Evolutionary conservation across 352 stramenopile species (phyloP).

Genomic region (Hyaloperonospora arabidopsidis): DNA sequence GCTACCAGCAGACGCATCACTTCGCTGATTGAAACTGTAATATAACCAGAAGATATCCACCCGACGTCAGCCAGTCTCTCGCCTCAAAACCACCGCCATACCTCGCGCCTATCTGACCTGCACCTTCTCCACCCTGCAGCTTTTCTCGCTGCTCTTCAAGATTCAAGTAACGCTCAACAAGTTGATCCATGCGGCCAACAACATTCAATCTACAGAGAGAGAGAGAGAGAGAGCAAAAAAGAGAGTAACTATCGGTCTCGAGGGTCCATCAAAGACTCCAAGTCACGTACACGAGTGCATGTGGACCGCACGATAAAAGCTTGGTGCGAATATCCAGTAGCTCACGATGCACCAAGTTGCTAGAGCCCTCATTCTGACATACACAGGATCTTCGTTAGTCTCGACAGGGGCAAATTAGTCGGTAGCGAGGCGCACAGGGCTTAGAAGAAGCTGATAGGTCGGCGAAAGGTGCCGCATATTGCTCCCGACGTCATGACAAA

Average conservation of each 20-base stretch:
- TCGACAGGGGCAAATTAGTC: background rate
- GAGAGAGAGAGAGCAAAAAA: slow-evolving; percentile 1
- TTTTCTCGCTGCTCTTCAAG: slow-evolving; percentile 11
- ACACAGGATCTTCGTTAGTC: background rate
- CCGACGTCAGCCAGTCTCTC: background rate
- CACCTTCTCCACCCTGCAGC: slow-evolving; percentile 6
- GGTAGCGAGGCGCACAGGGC: slow-evolving; percentile 26
- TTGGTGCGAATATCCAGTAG: slow-evolving; percentile 25
- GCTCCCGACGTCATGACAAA: slow-evolving; percentile 17
- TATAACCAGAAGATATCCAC: background rate
- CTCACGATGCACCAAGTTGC: slow-evolving; percentile 14
- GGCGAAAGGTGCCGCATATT: slow-evolving; percentile 31
- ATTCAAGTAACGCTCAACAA: slow-evolving; percentile 28
- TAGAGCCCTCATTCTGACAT: slow-evolving; percentile 5
- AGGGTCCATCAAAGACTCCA: background rate
- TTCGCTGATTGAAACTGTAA: slow-evolving; percentile 21
- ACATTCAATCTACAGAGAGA: slow-evolving; percentile 22
- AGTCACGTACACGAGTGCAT: slow-evolving; percentile 20
- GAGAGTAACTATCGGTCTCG: background rate
- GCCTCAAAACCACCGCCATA: background rate
- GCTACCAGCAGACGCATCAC: slow-evolving; percentile 49
- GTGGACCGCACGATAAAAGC: slow-evolving; percentile 11
- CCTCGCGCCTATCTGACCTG: background rate
- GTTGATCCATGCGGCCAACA: slow-evolving; percentile 30
- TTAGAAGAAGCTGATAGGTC: slow-evolving; percentile 45